phyloP scores from a whole-genome alignment of 805 yeast species.

The Clavispora carvajalis region DNA sequence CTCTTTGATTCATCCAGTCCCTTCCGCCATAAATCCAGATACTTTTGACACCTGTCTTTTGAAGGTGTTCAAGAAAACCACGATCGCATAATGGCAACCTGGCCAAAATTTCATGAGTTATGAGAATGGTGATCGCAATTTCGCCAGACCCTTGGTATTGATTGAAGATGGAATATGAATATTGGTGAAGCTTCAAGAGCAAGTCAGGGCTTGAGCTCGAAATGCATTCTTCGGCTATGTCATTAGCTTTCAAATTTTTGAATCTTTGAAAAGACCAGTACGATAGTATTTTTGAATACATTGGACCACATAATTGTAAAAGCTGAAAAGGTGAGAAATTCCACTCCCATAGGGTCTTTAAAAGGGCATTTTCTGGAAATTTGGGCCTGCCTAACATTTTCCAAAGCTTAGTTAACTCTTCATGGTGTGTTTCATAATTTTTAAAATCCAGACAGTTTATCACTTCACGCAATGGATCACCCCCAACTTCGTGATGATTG shows the following conservation, averaged over 20 bases:
- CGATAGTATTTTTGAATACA: constrained; percentile 36
- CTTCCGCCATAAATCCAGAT: constrained; percentile 39
- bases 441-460: constrained; percentile 15
- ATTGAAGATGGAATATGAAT: constrained; percentile 38
- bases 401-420: constrained; percentile 23
- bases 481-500: constrained; percentile 30
- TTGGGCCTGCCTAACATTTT: constrained; percentile 31
- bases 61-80: constrained; percentile 28
- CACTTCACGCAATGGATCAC: constrained; percentile 34
- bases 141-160: constrained; percentile 42
- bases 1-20: constrained; percentile 40
- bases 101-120: constrained; percentile 37
- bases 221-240: constrained; percentile 1
- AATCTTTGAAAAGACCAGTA: constrained; percentile 39
- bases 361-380: constrained; percentile 28
- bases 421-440: constrained; percentile 13
- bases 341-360: constrained; percentile 34
- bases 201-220: constrained; percentile 14
- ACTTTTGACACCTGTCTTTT: constrained; percentile 18
- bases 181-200: constrained; percentile 33
- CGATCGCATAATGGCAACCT: constrained; percentile 37
- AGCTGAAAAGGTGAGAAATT: constrained; percentile 36
- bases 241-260: constrained; percentile 22
- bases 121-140: constrained; percentile 37
- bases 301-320: constrained; percentile 34